Conservation (phyloP, 805 yeast species). For the Myxozyma nipponensis region DNA sequence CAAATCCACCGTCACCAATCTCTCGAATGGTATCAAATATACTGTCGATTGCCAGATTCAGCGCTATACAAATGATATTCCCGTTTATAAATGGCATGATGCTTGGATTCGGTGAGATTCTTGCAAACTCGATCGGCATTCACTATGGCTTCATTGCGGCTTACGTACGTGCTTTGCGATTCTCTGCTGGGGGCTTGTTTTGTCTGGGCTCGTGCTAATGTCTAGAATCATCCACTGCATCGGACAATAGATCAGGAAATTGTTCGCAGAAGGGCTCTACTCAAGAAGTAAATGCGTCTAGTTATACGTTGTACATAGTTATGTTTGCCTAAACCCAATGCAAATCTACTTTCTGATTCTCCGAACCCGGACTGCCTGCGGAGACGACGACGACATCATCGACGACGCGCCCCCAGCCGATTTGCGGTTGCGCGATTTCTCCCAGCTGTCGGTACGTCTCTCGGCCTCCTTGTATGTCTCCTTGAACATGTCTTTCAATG, state of each 20-base stretch:
- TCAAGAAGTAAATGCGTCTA: too few relatives aligned
- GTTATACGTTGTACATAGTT: too few relatives aligned
- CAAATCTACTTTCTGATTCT: background rate
- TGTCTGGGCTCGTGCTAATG: background rate
- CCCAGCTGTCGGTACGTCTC: constrained; percentile 7
- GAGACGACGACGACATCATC: background rate
- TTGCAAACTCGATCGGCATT: constrained; percentile 90
- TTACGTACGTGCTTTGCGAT: constrained; percentile 41
- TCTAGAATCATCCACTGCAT: background rate
- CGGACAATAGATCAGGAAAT: background rate
- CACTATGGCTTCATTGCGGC: constrained; percentile 73
- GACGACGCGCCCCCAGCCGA: background rate
- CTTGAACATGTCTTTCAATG: constrained; percentile 16
- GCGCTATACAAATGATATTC: constrained; percentile 65
- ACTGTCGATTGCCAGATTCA: constrained; percentile 8
- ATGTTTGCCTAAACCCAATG: too few relatives aligned
- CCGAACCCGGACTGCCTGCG: background rate
- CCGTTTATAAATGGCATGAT: constrained; percentile 92
- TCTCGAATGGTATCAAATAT: background rate
- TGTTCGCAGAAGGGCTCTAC: too few relatives aligned
- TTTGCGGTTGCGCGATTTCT: background rate
- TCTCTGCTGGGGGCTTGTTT: background rate
- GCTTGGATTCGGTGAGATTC: constrained; percentile 93
- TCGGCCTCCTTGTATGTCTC: constrained; percentile 16
- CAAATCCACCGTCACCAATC: background rate